Evolutionary conservation across 345 rosid species (phyloP).

Genomic region (Aquilaria yunnanensis): DNA sequence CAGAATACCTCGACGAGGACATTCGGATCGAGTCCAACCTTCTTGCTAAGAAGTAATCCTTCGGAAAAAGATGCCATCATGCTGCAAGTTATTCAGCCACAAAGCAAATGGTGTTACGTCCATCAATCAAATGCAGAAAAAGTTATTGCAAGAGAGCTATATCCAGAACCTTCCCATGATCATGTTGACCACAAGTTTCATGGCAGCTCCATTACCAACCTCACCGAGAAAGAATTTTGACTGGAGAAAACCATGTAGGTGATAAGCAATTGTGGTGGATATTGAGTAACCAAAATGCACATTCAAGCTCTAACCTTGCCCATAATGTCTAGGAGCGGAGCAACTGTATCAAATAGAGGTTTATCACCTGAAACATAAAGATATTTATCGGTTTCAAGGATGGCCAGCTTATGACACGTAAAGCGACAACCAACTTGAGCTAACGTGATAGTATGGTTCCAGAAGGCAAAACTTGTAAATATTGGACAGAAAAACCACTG

Average conservation of each 20-base stretch:
- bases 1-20: slow-evolving; percentile 63
- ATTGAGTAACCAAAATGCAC: slow-evolving; percentile 7
- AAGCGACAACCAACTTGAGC: no score
- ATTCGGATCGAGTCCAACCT: slow-evolving; percentile 85
- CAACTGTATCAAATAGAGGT: slow-evolving; percentile 50
- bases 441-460: no score
- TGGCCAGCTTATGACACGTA: no score
- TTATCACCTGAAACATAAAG: slow-evolving; percentile 66
- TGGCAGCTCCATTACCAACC: slow-evolving; percentile 94
- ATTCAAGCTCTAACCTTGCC: slow-evolving; percentile 50
- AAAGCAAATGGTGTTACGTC: slow-evolving; percentile 8
- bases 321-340: slow-evolving; percentile 77
- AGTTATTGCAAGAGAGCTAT: neutral
- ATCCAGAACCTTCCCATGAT: slow-evolving; percentile 83
- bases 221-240: slow-evolving; percentile 90
- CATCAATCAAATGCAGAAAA: slow-evolving; percentile 6
- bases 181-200: slow-evolving; percentile 98
- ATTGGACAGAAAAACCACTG: no score
- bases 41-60: slow-evolving; percentile 77
- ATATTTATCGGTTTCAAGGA: neutral
- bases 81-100: slow-evolving; percentile 32
- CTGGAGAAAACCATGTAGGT: slow-evolving; percentile 28
- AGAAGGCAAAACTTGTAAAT: no score
- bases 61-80: slow-evolving; percentile 96
- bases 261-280: no score